phyloP scores from a whole-genome alignment of 2,329 filamentous ascomycete species.

The Paradendryphiella salina region DNA sequence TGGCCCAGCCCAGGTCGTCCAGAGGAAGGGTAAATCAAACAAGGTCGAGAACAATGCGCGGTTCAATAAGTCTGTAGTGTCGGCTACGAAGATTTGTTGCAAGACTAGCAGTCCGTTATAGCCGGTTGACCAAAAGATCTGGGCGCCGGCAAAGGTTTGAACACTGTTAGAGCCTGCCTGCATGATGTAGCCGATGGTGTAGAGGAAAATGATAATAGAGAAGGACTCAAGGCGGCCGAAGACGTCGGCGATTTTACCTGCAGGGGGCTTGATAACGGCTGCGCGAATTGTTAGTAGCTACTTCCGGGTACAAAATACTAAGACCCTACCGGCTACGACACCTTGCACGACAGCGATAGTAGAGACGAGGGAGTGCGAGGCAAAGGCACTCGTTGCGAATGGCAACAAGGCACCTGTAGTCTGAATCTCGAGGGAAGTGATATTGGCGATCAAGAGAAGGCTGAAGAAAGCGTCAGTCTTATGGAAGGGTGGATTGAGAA shows the following conservation, averaged over 20 bases:
- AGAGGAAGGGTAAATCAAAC: conserved; percentile 62
- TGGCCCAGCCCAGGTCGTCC: conserved; percentile 65
- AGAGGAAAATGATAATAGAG: conserved; percentile 57
- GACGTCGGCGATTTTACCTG: conserved; percentile 65
- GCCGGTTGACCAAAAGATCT: conserved; percentile 66
- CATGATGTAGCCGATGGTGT: conserved; percentile 61
- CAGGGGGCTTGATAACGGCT: conserved; percentile 63
- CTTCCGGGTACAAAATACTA: background rate
- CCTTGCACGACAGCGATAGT: conserved; percentile 67
- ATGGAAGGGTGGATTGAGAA: background rate
- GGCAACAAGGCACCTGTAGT: conserved; percentile 63
- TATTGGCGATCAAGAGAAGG: conserved; percentile 63
- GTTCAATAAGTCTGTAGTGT: conserved; percentile 61
- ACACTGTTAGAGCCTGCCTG: conserved; percentile 61
- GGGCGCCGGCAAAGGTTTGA: conserved; percentile 55
- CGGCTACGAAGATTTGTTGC: conserved; percentile 67
- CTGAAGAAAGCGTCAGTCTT: conserved; percentile 24
- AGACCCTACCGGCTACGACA: conserved; percentile 55
- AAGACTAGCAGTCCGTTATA: conserved; percentile 63
- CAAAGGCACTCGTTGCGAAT: conserved; percentile 68
- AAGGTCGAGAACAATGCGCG: conserved; percentile 63
- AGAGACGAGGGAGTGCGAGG: conserved; percentile 65
- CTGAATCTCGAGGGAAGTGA: conserved; percentile 68
- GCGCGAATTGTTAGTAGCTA: background rate
- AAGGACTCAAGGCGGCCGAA: conserved; percentile 66